Evolutionary conservation across 225 moss, liverwort and hornwort species (phyloP), one percentile per base, ranked within the genome.

Genomic region (Neckera pumila): DNA sequence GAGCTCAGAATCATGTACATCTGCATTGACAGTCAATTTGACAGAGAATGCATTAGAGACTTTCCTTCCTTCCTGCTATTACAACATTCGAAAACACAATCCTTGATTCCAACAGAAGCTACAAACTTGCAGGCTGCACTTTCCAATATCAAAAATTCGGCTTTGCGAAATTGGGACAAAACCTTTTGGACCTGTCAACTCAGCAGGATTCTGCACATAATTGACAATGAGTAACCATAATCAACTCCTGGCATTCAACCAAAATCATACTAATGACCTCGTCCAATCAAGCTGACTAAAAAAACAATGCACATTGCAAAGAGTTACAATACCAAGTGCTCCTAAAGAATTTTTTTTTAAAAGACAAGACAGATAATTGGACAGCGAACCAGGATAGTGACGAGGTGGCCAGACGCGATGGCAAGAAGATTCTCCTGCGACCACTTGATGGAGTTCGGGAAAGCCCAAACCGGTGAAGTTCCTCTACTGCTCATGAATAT

Each of bases 371-470:
- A 59, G 31, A 73, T 13, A 16, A 60, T 77, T 63, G 54, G 16
- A 62, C 16, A 78, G 58, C 82, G 28, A 90, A 98, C 97, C 88
- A 98, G 92, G 74, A 98, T 95, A n/a, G 98, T 98, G 86, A 97
- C 97, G 54, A 98, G 96, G 89, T 97, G 99, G 30, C 97, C 99
- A n/a, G 97, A 94, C 16, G 96, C 95, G 56, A 96, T 88, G 60
- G 99, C 97, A 77, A 99, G 92, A 63, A 97, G 93, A 89, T 99
- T 99, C 71, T 97, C 95, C 77, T 99, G 91, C 63, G 99, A 99
- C 93, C 97, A 99, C 87, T 95, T 97, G 80, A 99, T 82, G 86
- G 97, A 93, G 84, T 93, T 96, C 17, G 99, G 97, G 64, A 93
- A 99, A 67, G 89, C 91, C 93, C 60, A 89, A 77, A 62, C 92